phyloP scores from a whole-genome alignment of 2,329 filamentous ascomycete genomes.

The Fusarium goolgardi region DNA sequence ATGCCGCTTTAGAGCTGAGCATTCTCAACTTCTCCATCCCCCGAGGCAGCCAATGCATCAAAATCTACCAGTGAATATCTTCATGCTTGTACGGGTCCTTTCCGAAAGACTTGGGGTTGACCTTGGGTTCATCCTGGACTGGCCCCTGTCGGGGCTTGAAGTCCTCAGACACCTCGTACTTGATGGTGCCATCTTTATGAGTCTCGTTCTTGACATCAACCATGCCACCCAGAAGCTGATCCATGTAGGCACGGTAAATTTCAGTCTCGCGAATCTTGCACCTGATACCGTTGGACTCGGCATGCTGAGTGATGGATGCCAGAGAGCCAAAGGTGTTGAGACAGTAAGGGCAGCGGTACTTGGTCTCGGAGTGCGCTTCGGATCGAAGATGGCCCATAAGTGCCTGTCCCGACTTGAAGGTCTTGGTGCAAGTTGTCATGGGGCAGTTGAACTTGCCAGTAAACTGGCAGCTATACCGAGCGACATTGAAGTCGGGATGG shows the following conservation, averaged over 20 bases:
- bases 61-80: slow-evolving; percentile 27
- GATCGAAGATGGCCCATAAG: slow-evolving; percentile 60
- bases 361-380: slow-evolving; percentile 52
- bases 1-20: not conserved
- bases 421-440: slow-evolving; percentile 61
- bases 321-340: slow-evolving; percentile 55
- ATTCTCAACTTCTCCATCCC: not conserved
- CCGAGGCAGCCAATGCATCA: not conserved
- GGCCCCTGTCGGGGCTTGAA: slow-evolving; percentile 2
- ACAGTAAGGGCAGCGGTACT: slow-evolving; percentile 60
- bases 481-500: slow-evolving; percentile 59
- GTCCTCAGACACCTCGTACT: slow-evolving; percentile 42
- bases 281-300: slow-evolving; percentile 56
- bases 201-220: slow-evolving; percentile 40
- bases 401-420: slow-evolving; percentile 50
- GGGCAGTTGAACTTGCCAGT: slow-evolving; percentile 65
- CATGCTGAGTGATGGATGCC: slow-evolving; percentile 60
- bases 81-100: slow-evolving; percentile 8
- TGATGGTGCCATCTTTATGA: slow-evolving; percentile 47
- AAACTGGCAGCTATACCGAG: slow-evolving; percentile 59
- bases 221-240: slow-evolving; percentile 51
- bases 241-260: slow-evolving; percentile 50
- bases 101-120: slow-evolving; percentile 1
- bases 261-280: slow-evolving; percentile 59
- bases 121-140: not conserved